Evolutionary conservation across 2,329 filamentous ascomycete species (phyloP), one percentile per base, ranked within the genome.

Genomic region (Ceratocystis diversiconidia): DNA sequence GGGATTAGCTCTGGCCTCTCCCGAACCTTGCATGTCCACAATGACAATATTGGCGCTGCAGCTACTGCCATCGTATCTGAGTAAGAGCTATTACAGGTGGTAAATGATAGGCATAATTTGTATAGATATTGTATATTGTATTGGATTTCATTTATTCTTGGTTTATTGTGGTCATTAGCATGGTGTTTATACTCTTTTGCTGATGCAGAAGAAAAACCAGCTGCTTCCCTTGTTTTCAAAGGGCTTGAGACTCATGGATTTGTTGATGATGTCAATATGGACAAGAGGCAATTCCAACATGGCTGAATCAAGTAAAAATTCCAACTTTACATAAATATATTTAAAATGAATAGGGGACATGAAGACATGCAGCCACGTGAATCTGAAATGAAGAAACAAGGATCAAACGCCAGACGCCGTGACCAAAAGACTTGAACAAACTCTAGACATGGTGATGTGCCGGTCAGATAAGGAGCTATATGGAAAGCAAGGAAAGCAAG

Each of bases 1-100:
- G 77, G 77, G 8, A 50, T 71, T 60, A 60, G 66, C 12, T 64
- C 62, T 3, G 65, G 65, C 17, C 19, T 55, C 67, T 68, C 68
- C 6, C 55, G 55, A n/a, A 59, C 25, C 30, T 36, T 59, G 30
- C 32, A 30, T 59, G 55, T 30, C 15, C 28, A 59, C 8, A 8
- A 7, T 12, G 10, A 41, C 12, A 5, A 1, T 4, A 41, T 41
- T 41, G 36, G 36, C 30, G 22, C 61, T 22, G 17, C 25, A 5
- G 48, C 46, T 32, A 32, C 46, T 25, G 48, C 62, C 5, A 28
- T 41, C 19, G 62, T n/a, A 25, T 30, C 30, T n/a, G 52, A 55
- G 50, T 41, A 19, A 19, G 4, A 55, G 19, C 19, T 22, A 46
- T 46, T 1, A 44, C 17, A 57, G 15, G n/a, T 41, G 41, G 30